Evolutionary conservation across 2,329 filamentous ascomycete species (phyloP), one percentile per base, ranked within the genome.

Genomic region (Aspergillus brunneoviolaceus): DNA sequence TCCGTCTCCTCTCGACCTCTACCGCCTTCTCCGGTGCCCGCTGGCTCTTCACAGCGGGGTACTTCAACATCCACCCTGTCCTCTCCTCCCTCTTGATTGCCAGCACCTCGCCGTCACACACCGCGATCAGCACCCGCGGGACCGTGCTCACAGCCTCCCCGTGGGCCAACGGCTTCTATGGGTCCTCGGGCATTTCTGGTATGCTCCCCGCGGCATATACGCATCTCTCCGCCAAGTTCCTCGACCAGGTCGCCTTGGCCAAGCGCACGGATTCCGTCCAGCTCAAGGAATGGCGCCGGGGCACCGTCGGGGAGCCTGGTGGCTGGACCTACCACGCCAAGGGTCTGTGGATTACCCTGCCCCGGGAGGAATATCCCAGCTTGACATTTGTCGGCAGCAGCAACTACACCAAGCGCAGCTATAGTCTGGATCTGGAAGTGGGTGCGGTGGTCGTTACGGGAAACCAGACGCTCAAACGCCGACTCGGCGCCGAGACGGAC

Each of bases 241-340:
- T 98, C 2, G 85, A 87, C 49, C 83, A 82, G 6, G 85, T 89
- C 1, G 73, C 79, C 0, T 74, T 74, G n/a, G 80, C 81, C 7
- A 81, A 83, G 1, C 76, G 84, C 4, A 81, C 81, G 11, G 78
- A 82, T 1, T 82, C 83, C 10, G 89, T 97, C 29, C 77, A 85
- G 3, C 81, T 99, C 4, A 90, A 91, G 63, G 95, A 99, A 77
- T 99, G 95, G 95, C 85, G 89, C 6, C 83, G 84, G 50, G 95
- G 95, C 9, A 90, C 87, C 0, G 90, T 96, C 2, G 90, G 90
- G 19, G 84, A 92, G 68, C 87, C 90, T 0, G 91, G 82, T 1
- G 94, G 92, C 0, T 99, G 96, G 95, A 97, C 94, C 0, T 99
- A 99, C 76, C 95, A 99, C 70, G 95, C 95, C 51, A 99, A 99